Base-by-base conservation (phyloP, 2,329 filamentous ascomycete genomes). In the Ceratocystis albifundus region DNA sequence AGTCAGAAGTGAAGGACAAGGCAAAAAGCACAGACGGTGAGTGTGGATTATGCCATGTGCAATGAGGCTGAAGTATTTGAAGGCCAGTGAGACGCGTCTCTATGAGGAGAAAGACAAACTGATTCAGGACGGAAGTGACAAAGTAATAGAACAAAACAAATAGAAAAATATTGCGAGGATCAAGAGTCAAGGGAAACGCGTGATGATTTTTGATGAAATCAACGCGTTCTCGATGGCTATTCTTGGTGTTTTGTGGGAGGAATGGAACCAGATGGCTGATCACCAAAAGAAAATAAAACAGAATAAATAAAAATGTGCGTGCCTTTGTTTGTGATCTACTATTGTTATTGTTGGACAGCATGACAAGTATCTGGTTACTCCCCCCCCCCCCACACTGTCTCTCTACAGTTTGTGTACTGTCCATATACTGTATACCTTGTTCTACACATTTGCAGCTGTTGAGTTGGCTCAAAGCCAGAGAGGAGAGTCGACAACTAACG, bases 171-270 rank as follows among this genome's bases (percentile, higher is more conserved):
- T 41, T 3, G 3, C 12, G 36, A 41, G 3, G 36, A 15, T 15
- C 10, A 15, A 41, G 12, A 41, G 36, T 15, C 36, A 41, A 53
- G n/a, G 48, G n/a, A 53, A 53, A 25, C 48, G 48, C 48, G 48
- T 8, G 12, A 12, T n/a, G 48, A 4, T 7, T 53, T n/a, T 7
- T 22, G 22, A n/a, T 22, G 48, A n/a, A 25, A n/a, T 25, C 15
- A 53, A 25, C 48, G 48, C 22, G 48, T 57, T 57, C 15, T 57
- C 22, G 22, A 28, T 57, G 25, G 10, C n/a, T 12, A n/a, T 30
- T 57, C 22, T n/a, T 57, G 53, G 25, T 57, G 53, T 57, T 55
- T 55, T 32, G 20, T 57, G 53, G 10, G 53, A 30, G n/a, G 30
- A 22, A 50, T 12, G 15, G 48, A 50, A 50, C 8, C 8, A 50